Evolutionary conservation across 1,139 yeast species (phyloP).

Genomic region (Pneumocystis wakefieldiae): DNA sequence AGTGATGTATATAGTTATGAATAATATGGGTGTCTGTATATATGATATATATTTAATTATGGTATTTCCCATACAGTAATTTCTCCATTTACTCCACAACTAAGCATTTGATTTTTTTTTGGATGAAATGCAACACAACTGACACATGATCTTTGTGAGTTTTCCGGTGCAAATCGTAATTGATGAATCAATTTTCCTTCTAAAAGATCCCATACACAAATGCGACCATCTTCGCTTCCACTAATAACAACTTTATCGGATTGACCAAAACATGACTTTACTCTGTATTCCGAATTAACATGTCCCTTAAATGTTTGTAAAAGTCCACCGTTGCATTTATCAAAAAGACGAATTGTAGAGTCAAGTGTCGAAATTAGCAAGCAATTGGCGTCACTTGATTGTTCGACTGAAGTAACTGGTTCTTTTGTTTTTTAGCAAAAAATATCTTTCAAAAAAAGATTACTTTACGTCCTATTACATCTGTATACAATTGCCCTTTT

Average conservation of each 20-base stretch:
- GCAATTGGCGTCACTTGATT: conserved; percentile 16
- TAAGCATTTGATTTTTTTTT: conserved; percentile 13
- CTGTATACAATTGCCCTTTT: conserved; percentile 20
- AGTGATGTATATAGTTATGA: neutral
- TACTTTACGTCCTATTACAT: conserved; percentile 19
- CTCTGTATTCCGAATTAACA: conserved; percentile 18
- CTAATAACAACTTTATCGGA: conserved; percentile 65
- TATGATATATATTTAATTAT: neutral
- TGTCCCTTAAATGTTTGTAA: conserved; percentile 22
- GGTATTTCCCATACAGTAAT: conserved; percentile 4
- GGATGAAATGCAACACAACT: conserved; percentile 15
- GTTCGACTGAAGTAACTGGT: conserved; percentile 21
- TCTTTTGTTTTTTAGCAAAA: conserved; percentile 8
- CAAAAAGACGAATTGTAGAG: conserved; percentile 20
- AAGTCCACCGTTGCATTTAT: conserved; percentile 18
- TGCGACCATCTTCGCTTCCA: conserved; percentile 78
- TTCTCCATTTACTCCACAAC: conserved; percentile 15
- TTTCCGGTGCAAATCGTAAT: conserved; percentile 1
- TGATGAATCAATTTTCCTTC: conserved; percentile 36
- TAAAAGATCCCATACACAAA: conserved; percentile 72
- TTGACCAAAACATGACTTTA: conserved; percentile 17
- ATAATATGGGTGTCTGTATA: neutral
- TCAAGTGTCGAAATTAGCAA: conserved; percentile 21
- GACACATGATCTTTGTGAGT: conserved; percentile 7
- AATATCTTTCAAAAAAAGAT: neutral